phyloP scores from a whole-genome alignment of 805 yeast genomes.

The Candida ficus region DNA sequence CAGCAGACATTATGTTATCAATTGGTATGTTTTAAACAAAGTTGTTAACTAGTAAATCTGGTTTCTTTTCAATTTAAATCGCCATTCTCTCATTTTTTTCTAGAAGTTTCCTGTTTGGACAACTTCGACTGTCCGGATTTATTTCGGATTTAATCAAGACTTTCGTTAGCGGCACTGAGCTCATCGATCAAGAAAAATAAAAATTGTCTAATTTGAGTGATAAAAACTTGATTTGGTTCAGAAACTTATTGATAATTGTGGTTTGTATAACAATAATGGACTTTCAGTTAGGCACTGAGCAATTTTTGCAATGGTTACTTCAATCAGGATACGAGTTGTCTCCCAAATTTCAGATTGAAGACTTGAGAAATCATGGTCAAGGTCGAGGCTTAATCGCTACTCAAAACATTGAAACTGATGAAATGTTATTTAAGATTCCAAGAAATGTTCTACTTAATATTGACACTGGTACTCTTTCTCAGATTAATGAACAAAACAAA shows the following conservation, averaged over 20 bases:
- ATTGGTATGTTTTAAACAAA: no score
- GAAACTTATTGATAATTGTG: no score
- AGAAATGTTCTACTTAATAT: conserved; percentile 50
- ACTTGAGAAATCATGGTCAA: conserved; percentile 51
- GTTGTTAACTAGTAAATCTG: neutral
- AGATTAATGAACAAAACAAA: conserved; percentile 27
- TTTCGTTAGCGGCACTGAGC: no score
- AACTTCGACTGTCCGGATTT: neutral
- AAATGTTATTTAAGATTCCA: conserved; percentile 67
- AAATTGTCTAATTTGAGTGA: no score
- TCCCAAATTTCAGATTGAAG: conserved; percentile 53
- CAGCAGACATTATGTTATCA: conserved; percentile 45
- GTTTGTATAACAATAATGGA: conserved; percentile 14
- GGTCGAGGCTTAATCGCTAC: conserved; percentile 77
- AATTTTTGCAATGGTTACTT: conserved; percentile 42
- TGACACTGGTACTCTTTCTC: conserved; percentile 45
- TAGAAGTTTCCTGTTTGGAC: conserved; percentile 6
- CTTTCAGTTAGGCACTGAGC: conserved; percentile 29
- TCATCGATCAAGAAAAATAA: neutral
- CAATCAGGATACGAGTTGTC: conserved; percentile 43
- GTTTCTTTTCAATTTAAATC: neutral
- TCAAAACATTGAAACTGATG: conserved; percentile 55
- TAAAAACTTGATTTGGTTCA: no score
- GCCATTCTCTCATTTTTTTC: neutral
- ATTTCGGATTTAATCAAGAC: neutral